Evolutionary conservation across 345 rosid genomes (phyloP), one percentile per base, ranked within the genome.

Genomic region (Durio zibethinus): DNA sequence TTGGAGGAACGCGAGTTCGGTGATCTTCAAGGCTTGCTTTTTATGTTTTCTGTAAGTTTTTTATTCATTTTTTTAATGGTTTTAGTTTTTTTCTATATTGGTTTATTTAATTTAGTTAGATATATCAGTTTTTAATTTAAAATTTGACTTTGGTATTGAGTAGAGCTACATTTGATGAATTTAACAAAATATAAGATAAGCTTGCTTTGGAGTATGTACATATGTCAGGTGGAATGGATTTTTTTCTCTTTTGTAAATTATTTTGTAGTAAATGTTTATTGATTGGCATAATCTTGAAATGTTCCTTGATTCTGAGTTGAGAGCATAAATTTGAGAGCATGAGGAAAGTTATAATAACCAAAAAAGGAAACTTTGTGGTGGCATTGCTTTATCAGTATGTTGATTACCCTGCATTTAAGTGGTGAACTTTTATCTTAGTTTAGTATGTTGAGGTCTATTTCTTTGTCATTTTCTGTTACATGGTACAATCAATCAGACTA

Each of bases 1-100:
- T 65, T 86, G 77, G 94, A 90, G 75, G 89, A 89, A 80, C 84
- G 78, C 31, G 93, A 93, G 85, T 89, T 88, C 54, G 93, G 93
- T 64, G 92, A 93, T 80, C 92, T 93, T 73, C 93, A 90, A 83
- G 97, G 97, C 18, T 78, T 91, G 92, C 91, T 93, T 50, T 90
- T 93, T 78, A 91, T 93, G 93, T 93, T 91, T 84, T 88, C 98
- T 66, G 94, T 91, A 88, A 93, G 98, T 86, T 83, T 12, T 61
- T 56, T 62, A 71, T 48, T 71, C 72, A 9, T 62, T 10, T 50
- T 65, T 29, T 50, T 47, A 23, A 38, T 29, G 15, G 12, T 35
- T 20, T 50, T 50, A 20, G 21, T 1, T 61, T 31, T 15, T 62
- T 29, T 31, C 20, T 33, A 33, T 9, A 33, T 63, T 27, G 27